Evolutionary conservation across 2,329 filamentous ascomycete species (phyloP), one percentile per base, ranked within the genome.

Genomic region (Xylariaceae sp.): DNA sequence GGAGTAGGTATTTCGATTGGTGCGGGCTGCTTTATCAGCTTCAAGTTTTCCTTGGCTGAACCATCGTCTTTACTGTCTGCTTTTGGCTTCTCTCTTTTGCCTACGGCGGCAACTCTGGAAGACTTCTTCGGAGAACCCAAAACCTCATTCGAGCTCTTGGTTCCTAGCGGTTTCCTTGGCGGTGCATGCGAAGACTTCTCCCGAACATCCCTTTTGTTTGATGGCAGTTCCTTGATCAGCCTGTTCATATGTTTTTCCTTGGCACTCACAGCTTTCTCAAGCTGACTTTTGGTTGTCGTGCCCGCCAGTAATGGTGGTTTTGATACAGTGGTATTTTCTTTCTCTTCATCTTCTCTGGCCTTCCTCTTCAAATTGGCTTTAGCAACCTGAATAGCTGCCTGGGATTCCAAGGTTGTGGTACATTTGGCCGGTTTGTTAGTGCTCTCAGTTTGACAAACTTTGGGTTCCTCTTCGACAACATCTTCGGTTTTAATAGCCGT

Each of bases 111-210:
- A 8, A 69, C 58, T 50, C 77, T 80, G 1, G 71, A 44, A 2
- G 61, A 62, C 68, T 87, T 87, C 66, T 79, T 84, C 0, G 85
- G 85, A 2, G 86, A 87, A 26, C 76, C 75, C 39, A 88, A 67
- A 62, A 83, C 80, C 53, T 85, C 78, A 65, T 87, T 87, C 14
- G 82, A 81, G 71, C 76, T 88, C 73, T 88, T 88, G 41, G 76
- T 75, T 6, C 78, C 74, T 9, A 87, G 73, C 1, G 83, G 80
- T 55, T 78, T 82, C 46, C 83, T 78, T 31, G 70, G 62, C 1
- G 65, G 58, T n/a, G 61, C 54, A 36, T 34, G 41, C 1, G 60
- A 54, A 7, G 68, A 60, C 41, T 67, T 72, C 41, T 75, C 72
- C 47, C 71, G 71, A 3, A 64, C 64, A n/a, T 81, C 79, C 53